Evolutionary conservation across 2,329 filamentous ascomycete species (phyloP).

Genomic region (Dactylonectria estremocensis): DNA sequence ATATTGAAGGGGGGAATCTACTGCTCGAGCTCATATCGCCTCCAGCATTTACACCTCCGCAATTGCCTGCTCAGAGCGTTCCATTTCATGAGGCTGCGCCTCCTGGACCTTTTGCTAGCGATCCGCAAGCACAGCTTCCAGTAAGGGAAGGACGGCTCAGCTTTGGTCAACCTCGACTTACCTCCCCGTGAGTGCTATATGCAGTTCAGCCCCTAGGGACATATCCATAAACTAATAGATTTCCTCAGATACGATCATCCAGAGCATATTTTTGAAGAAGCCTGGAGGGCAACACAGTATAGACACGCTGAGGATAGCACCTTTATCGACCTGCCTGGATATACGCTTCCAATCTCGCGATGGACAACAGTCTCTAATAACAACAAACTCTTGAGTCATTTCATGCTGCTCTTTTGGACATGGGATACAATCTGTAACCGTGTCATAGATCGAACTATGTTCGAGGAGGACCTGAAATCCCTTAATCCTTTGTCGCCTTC

Average conservation of each 20-base stretch:
- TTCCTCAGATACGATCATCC: conserved; percentile 13
- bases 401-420: too few species aligned
- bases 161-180: conserved; percentile 22
- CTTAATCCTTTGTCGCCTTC: too few species aligned
- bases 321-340: conserved; percentile 19
- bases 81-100: neutral
- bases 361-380: conserved; percentile 32
- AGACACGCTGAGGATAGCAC: conserved; percentile 10
- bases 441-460: too few species aligned
- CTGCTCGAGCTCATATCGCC: conserved; percentile 4
- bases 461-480: too few species aligned
- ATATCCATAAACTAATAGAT: too few species aligned
- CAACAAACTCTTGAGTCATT: conserved; percentile 21
- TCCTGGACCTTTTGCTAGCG: neutral
- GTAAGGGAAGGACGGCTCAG: conserved; percentile 1
- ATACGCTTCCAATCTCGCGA: conserved; percentile 30
- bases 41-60: neutral
- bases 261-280: conserved; percentile 20
- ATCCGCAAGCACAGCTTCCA: neutral
- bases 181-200: conserved; percentile 29
- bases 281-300: conserved; percentile 11
- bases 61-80: neutral
- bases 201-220: neutral
- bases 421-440: too few species aligned
- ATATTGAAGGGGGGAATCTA: neutral